phyloP scores from a whole-genome alignment of 805 yeast species.

The Candida oleophila region DNA sequence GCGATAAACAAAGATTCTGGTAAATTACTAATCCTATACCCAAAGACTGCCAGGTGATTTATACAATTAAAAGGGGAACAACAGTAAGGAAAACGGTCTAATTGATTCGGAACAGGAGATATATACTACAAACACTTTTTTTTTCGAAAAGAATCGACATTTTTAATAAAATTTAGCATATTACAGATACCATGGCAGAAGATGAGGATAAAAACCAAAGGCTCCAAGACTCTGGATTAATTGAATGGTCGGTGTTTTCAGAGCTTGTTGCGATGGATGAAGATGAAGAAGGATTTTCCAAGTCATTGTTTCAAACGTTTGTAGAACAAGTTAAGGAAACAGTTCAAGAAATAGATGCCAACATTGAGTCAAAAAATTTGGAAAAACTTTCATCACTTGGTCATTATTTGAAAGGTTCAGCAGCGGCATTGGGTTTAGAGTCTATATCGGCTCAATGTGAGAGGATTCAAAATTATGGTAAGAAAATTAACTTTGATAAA shows the following conservation, averaged over 20 bases:
- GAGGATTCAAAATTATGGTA: slow-evolving; percentile 87
- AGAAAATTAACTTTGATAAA: slow-evolving; percentile 42
- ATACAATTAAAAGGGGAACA: too few species aligned
- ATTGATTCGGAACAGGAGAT: too few species aligned
- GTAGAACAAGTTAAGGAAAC: slow-evolving; percentile 87
- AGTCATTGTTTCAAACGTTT: slow-evolving; percentile 74
- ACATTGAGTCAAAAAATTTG: slow-evolving; percentile 48
- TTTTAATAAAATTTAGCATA: too few species aligned
- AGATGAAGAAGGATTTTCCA: slow-evolving; percentile 89
- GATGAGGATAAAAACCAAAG: slow-evolving; percentile 9
- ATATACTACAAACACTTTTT: too few species aligned
- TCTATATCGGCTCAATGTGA: slow-evolving; percentile 87
- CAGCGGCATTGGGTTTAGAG: slow-evolving; percentile 87
- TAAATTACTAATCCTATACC: too few species aligned
- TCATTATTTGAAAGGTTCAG: slow-evolving; percentile 92
- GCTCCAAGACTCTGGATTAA: slow-evolving; percentile 57
- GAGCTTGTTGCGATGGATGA: slow-evolving; percentile 95
- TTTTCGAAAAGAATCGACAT: too few species aligned
- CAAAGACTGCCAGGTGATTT: too few species aligned
- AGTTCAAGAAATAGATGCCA: slow-evolving; percentile 64
- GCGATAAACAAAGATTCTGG: too few species aligned
- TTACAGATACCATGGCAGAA: slow-evolving; percentile 11
- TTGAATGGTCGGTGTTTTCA: slow-evolving; percentile 85
- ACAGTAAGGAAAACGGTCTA: too few species aligned
- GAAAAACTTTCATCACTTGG: slow-evolving; percentile 72